These are phyloP conservation scores for Aplosporella prunicola DNA, from an alignment of 2,329 filamentous ascomycete species.

Conservation along the genomic window DNA sequence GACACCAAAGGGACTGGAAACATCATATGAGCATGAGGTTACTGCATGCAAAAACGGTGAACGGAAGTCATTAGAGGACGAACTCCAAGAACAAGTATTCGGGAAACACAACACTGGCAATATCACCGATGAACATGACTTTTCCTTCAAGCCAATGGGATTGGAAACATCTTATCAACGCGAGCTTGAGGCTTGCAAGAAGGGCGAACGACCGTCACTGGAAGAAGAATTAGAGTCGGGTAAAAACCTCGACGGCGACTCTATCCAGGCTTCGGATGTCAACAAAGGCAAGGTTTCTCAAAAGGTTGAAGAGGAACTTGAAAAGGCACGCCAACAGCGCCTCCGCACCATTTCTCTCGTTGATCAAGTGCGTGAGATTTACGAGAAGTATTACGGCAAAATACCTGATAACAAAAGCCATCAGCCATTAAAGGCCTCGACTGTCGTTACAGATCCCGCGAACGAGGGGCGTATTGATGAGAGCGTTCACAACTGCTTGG, in stretches of 20 bases:
- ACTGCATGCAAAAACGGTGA: conserved; percentile 5
- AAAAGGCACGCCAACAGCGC: conserved; percentile 17
- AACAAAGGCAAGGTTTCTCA: conserved; percentile 4
- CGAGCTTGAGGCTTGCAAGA: conserved; percentile 8
- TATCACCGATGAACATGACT: conserved; percentile 13
- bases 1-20: conserved; percentile 14
- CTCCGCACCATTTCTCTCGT: conserved; percentile 25
- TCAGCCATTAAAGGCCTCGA: not conserved
- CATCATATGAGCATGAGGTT: conserved; percentile 12
- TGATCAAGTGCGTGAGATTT: conserved; percentile 31
- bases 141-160: conserved; percentile 13
- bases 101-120: too few species aligned
- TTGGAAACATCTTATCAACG: conserved; percentile 12
- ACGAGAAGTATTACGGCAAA: conserved; percentile 34
- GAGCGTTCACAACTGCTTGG: conserved; percentile 4
- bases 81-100: conserved; percentile 4
- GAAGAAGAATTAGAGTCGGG: conserved; percentile 10
- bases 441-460: not conserved
- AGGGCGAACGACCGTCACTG: conserved; percentile 7
- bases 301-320: conserved; percentile 2
- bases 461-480: conserved; percentile 3
- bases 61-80: conserved; percentile 9
- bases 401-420: conserved; percentile 20
- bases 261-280: conserved; percentile 5
- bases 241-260: conserved; percentile 2